phyloP scores from a whole-genome alignment of 495 filamentous ascomycete genomes.

The Xylaria longipes region DNA sequence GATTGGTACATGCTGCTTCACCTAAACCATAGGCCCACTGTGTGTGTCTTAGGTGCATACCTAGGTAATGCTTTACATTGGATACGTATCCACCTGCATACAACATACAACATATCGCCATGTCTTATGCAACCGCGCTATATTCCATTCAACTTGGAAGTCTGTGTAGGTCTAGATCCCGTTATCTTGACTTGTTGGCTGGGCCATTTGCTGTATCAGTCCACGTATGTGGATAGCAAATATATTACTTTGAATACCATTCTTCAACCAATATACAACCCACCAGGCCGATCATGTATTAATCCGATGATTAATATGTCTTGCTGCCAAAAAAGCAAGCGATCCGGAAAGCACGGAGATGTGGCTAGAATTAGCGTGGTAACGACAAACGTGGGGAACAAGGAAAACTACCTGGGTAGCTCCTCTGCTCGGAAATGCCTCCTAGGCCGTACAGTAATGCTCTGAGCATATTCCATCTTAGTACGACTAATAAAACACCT shows the following conservation, averaged over 20 bases:
- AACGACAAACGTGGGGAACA: not conserved
- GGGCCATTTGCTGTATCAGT: too few relatives aligned
- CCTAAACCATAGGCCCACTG: not conserved
- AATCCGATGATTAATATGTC: not conserved
- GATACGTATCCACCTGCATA: not conserved
- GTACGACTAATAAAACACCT: not conserved
- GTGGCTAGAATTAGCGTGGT: not conserved
- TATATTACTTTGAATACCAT: too few relatives aligned
- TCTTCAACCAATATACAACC: too few relatives aligned
- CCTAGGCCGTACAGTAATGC: too few relatives aligned
- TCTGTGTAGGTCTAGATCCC: not conserved
- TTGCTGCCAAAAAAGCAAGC: slow-evolving; percentile 8
- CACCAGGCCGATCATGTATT: not conserved
- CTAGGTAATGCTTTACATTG: not conserved
- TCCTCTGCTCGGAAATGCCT: slow-evolving; percentile 1
- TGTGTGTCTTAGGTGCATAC: slow-evolving; percentile 4
- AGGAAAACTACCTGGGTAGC: not conserved
- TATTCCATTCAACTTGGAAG: too few relatives aligned
- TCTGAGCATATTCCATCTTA: not conserved
- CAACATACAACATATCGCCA: not conserved
- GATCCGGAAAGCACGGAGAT: not conserved
- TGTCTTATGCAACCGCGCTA: not conserved
- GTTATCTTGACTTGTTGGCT: too few relatives aligned
- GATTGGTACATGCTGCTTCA: not conserved
- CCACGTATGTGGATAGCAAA: too few relatives aligned